Evolutionary conservation across 768 basidiomycete species (phyloP), one percentile per base, ranked within the genome.

Genomic region (Coprinopsis cinerea): DNA sequence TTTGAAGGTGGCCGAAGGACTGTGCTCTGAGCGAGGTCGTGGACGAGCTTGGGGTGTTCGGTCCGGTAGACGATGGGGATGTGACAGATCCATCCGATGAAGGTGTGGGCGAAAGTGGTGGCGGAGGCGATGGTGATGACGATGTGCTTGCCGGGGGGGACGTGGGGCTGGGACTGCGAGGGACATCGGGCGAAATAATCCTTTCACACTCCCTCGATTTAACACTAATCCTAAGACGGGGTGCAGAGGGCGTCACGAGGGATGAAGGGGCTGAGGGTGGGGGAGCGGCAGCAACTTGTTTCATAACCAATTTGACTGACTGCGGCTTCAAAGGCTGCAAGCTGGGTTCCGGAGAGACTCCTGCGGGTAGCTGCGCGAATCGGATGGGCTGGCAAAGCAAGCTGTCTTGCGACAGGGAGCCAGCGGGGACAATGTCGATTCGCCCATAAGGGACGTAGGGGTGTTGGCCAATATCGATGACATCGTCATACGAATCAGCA

Each of bases 311-410:
- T 17, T 43, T 43, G 42, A 43, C 24, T 6, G 49, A 20, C 15
- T 23, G 28, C 20, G 17, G 39, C 5, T 40, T 40, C 40, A 26
- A 23, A 32, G 39, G n/a, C 7, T 40, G 10, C 34, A 34, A 22
- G 24, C 7, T 20, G 14, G 14, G 15, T 27, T 34, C 30, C 11
- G 15, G 7, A 3, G n/a, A 4, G 5, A 30, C 2, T 22, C 28
- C 2, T 6, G 40, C n/a, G 20, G 49, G 37, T 3, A 34, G 20
- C 15, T 20, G 17, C 23, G 24, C 15, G 32, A 51, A 51, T 24
- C 35, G 32, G 13, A 51, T 36, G 11, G 49, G 49, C 32, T 51
- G 49, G 26, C 43, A 51, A 6, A 51, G 41, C 34, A 51, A 26
- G 20, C 43, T 45, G 2, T 44, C 20, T 42, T 51, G 43, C 18